Percentiles rank a stretch among this genome's conserved stretches.
phyloP scores from a whole-genome alignment of 768 basidiomycete genomes.

The Podaxis pistillaris region DNA sequence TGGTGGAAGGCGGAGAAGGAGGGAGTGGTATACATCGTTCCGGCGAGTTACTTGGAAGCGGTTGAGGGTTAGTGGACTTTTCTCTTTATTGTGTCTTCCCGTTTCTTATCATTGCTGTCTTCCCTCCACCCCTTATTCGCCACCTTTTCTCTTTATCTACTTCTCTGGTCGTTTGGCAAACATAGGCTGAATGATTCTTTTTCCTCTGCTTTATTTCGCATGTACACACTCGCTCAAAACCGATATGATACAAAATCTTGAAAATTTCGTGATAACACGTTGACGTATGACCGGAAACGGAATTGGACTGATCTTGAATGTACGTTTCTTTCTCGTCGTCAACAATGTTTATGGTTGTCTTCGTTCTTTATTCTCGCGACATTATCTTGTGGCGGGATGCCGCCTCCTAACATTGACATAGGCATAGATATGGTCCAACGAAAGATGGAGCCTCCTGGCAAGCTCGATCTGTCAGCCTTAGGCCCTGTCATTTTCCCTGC shows the following conservation, averaged over 20 bases:
- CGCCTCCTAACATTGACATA: not conserved
- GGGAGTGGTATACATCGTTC: conserved; percentile 86
- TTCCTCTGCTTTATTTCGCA: conserved; percentile 42
- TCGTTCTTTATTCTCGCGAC: not conserved
- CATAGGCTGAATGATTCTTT: conserved; percentile 80
- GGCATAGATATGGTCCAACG: not conserved
- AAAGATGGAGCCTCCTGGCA: not conserved
- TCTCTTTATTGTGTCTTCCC: conserved; percentile 50
- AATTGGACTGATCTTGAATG: not conserved
- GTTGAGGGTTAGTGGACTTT: conserved; percentile 81
- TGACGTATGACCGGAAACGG: not conserved
- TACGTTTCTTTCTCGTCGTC: not conserved
- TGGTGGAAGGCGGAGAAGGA: conserved; percentile 97
- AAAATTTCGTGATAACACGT: not conserved
- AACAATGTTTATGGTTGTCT: not conserved
- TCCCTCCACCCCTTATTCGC: not conserved
- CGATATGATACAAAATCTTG: conserved; percentile 31
- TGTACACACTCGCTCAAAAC: conserved; percentile 33
- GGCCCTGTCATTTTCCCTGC: not conserved
- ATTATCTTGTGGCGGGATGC: not conserved
- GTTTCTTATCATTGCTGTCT: conserved; percentile 32
- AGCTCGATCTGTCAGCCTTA: not conserved
- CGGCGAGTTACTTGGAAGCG: conserved; percentile 86
- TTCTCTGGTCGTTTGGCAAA: conserved; percentile 25
- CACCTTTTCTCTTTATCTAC: conserved; percentile 8